Conservation (phyloP, 345 rosid genomes). For the Dipteronia dyeriana region DNA sequence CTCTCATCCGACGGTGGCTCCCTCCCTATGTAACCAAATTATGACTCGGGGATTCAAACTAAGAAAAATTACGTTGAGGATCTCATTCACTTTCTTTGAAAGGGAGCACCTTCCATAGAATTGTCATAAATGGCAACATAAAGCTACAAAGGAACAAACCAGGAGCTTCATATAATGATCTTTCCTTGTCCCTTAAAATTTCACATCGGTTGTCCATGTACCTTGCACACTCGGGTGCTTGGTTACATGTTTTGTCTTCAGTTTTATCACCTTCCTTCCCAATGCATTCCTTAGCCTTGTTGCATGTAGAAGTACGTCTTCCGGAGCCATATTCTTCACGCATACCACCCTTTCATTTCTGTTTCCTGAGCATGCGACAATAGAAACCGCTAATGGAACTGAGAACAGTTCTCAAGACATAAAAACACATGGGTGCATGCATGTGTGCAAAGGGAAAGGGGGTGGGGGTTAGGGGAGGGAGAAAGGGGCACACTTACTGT, state of each 20-base stretch:
- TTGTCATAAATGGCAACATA: not conserved
- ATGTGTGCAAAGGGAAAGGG: no score
- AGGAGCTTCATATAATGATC: not conserved
- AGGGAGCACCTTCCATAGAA: not conserved
- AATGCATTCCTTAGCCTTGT: conserved; percentile 71
- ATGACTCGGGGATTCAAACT: not conserved
- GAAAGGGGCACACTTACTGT: conserved; percentile 48
- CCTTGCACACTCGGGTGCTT: conserved; percentile 75
- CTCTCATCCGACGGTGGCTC: no score
- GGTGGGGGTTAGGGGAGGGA: no score
- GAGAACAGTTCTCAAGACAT: not conserved
- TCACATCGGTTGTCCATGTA: no score
- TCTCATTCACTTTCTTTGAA: not conserved
- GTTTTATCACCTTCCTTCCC: conserved; percentile 82
- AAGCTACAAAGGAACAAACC: not conserved
- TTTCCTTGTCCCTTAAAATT: conserved; percentile 38
- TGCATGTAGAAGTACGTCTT: conserved; percentile 63
- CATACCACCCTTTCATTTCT: conserved; percentile 80
- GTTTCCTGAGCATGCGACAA: conserved; percentile 48
- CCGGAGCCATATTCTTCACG: conserved; percentile 75
- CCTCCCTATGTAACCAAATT: not conserved
- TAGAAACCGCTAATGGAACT: no score
- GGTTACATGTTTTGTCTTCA: conserved; percentile 77
- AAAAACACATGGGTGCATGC: no score
- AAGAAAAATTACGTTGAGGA: not conserved